Percentiles rank a stretch among this genome's conserved stretches.
phyloP scores from a whole-genome alignment of 192 early-diverging fungal species.

The Podila clonocystis region DNA sequence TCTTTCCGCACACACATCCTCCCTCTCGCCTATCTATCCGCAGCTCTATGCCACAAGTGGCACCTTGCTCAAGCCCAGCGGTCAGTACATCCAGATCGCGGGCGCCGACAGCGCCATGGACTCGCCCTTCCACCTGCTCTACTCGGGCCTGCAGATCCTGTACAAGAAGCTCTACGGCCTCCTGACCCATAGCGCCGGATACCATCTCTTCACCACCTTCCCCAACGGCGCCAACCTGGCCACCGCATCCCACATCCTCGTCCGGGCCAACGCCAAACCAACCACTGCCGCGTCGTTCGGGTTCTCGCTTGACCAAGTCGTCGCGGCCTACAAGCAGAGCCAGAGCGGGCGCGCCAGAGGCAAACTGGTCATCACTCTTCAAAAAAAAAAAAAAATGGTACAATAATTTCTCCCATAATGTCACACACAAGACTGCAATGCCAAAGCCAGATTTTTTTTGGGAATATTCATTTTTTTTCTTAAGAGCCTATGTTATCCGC shows the following conservation, averaged over 20 bases:
- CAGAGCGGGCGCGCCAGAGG: constrained; percentile 21
- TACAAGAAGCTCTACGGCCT: constrained; percentile 17
- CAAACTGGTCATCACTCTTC: constrained; percentile 37
- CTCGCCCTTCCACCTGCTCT: constrained; percentile 9
- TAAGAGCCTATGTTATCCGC: not conserved
- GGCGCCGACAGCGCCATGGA: constrained; percentile 18
- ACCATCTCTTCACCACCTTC: constrained; percentile 33
- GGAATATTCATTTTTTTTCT: no score
- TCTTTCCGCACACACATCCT: not conserved
- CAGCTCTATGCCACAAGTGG: not conserved
- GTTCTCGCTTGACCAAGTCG: constrained; percentile 21
- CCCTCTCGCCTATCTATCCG: no score
- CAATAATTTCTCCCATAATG: no score
- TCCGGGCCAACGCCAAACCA: constrained; percentile 14
- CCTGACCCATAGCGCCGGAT: constrained; percentile 18
- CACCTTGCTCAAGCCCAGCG: constrained; percentile 21
- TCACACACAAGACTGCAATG: no score
- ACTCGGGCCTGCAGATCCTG: constrained; percentile 4
- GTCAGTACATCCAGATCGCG: constrained; percentile 22
- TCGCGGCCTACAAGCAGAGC: constrained; percentile 32
- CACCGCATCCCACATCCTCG: constrained; percentile 15
- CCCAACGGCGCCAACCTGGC: constrained; percentile 19
- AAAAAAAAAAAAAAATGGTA: no score
- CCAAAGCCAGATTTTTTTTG: no score
- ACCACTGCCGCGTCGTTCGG: constrained; percentile 20